A percentile compares a stretch with the other conserved stretches of the same genome.
phyloP scores from a whole-genome alignment of 805 yeast genomes.

The Clavispora vitiphila region DNA sequence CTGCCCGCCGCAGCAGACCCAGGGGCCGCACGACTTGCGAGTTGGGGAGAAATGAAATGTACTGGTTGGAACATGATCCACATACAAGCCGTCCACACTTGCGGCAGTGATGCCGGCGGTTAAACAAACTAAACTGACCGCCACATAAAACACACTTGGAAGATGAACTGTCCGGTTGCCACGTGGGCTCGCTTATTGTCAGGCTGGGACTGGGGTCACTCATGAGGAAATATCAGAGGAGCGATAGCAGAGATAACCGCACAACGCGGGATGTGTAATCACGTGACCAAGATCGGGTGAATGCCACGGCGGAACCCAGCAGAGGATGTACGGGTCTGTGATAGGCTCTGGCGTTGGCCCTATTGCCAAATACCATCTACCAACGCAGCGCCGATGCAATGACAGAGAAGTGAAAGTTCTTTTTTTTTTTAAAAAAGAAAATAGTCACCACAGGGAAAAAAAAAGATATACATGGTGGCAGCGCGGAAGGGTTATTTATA shows the following conservation, averaged over 20 bases:
- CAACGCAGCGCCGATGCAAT: too few species aligned
- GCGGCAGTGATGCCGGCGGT: conserved; percentile 79
- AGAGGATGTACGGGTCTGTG: neutral
- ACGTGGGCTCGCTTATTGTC: conserved; percentile 18
- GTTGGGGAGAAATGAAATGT: conserved; percentile 29
- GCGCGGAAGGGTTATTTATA: too few species aligned
- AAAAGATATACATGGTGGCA: too few species aligned
- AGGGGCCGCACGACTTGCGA: conserved; percentile 15
- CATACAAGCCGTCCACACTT: conserved; percentile 79
- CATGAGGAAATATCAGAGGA: neutral
- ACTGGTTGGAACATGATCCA: conserved; percentile 55
- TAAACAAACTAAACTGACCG: conserved; percentile 50
- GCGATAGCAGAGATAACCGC: neutral
- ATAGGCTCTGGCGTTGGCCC: too few species aligned
- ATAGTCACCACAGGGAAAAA: too few species aligned
- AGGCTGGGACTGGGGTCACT: neutral
- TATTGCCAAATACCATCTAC: too few species aligned
- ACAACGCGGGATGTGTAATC: neutral
- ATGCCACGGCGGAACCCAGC: neutral
- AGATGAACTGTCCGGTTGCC: conserved; percentile 69
- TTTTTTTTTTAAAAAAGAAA: too few species aligned
- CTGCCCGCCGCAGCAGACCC: conserved; percentile 9
- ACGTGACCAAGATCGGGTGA: neutral
- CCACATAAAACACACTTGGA: conserved; percentile 52
- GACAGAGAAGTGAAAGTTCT: too few species aligned